Evolutionary conservation across 768 basidiomycete genomes (phyloP), one percentile per base, ranked within the genome.

Genomic region (Lactarius quietus): DNA sequence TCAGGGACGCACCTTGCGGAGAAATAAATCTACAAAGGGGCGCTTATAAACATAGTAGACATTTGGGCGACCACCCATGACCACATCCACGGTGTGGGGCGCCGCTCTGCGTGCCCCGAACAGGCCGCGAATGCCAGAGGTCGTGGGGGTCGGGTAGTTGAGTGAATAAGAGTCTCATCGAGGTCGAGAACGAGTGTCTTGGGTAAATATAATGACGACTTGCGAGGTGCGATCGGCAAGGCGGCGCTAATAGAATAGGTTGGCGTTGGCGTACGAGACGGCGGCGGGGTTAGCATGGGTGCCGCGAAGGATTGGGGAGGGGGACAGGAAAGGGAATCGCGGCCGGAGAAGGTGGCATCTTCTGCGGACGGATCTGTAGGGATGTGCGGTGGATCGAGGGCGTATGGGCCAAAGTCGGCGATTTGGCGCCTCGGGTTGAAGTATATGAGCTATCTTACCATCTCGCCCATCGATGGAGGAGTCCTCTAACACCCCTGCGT

Each of bases 31-130:
- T 41, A 93, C 96, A 81, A 94, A 97, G 3, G 96, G 96, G 66
- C 96, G 84, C 77, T 99, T 99, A 79, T 98, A 98, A 55, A 99
- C 96, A 75, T 98, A 96, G 75, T 99, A 99, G 59, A 95, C 79
- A 2, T 93, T 96, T 73, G 90, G 93, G 68, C 88, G 82, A 39
- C 90, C 97, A 41, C 89, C 90, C 28, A 97, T 77, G 28, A 93
- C 86, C 33, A 99, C 97, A 73, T 99, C 95, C 7, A 99, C 94
- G 69, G 89, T 92, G 79, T 93, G 92, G 6, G 89, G 88, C 43
- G 88, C 83, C 59, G 86, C 83, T 9, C 74, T 72, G 39, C 72
- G 59, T n/a, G 64, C 57, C 20, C 77, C 76, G 36, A 93, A 81
- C 17, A 90, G 77, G 38, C 88, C 85, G 2, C 84, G 82, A 28